phyloP scores from a whole-genome alignment of 768 basidiomycete genomes.

The Kwoniella sp. region DNA sequence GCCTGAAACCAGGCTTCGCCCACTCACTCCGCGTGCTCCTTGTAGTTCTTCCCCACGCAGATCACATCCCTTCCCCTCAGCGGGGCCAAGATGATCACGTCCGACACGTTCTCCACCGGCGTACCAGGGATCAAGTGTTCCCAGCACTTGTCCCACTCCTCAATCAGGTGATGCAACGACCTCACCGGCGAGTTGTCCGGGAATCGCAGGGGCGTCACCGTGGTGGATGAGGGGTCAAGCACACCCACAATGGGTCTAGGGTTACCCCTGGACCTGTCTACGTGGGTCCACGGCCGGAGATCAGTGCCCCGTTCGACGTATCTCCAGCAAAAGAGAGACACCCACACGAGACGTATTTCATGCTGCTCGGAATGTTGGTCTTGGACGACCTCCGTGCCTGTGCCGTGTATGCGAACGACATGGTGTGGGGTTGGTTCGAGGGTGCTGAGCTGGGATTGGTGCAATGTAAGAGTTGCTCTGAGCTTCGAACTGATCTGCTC shows the following conservation, averaged over 20 bases:
- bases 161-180: conserved; percentile 22
- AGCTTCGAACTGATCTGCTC: too few relatives aligned
- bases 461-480: too few relatives aligned
- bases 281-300: background rate
- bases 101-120: conserved; percentile 52
- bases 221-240: conserved; percentile 8
- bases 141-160: conserved; percentile 31
- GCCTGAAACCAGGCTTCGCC: too few relatives aligned
- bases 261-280: conserved; percentile 16
- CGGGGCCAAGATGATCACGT: conserved; percentile 34
- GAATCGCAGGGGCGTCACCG: conserved; percentile 15
- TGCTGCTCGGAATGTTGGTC: conserved; percentile 9
- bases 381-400: conserved; percentile 10
- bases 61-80: conserved; percentile 38
- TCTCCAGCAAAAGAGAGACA: background rate
- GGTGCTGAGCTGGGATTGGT: too few relatives aligned
- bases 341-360: conserved; percentile 11
- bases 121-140: conserved; percentile 50
- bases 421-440: too few relatives aligned
- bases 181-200: conserved; percentile 16
- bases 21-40: conserved; percentile 29
- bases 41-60: conserved; percentile 43
- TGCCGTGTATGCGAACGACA: conserved; percentile 9
- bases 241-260: conserved; percentile 19
- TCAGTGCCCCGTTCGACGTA: too few relatives aligned